phyloP scores from a whole-genome alignment of 495 filamentous ascomycete genomes.

The Penicillium malachiteum region DNA sequence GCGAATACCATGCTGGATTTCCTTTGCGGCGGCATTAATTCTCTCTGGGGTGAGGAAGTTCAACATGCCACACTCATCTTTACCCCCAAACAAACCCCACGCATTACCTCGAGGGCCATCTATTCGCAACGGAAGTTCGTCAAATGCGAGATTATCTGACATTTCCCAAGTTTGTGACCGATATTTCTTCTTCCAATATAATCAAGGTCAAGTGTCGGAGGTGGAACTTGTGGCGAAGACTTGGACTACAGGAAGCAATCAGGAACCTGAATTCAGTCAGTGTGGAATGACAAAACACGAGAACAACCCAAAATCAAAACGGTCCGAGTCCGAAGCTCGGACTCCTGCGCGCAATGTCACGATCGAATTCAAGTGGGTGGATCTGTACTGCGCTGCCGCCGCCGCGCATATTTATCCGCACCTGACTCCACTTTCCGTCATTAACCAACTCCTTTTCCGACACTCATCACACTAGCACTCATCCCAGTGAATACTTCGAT shows the following conservation, averaged over 20 bases:
- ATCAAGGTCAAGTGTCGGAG: neutral
- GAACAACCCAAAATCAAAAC: no score
- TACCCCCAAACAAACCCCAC: conserved; percentile 49
- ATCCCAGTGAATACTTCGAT: neutral
- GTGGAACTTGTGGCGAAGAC: no score
- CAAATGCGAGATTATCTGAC: conserved; percentile 26
- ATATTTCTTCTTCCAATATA: neutral
- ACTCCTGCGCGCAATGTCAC: no score
- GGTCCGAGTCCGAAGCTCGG: no score
- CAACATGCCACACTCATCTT: conserved; percentile 49
- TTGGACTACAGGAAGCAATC: no score
- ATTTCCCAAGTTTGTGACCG: neutral
- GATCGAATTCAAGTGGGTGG: no score
- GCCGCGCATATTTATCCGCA: no score
- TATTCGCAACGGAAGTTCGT: conserved; percentile 44
- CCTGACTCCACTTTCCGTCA: no score
- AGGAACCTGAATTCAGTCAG: no score
- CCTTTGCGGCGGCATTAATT: conserved; percentile 28
- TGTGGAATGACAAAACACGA: no score
- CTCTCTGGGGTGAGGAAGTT: conserved; percentile 51
- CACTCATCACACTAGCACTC: neutral
- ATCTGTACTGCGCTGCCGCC: no score
- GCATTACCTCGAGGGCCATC: conserved; percentile 47
- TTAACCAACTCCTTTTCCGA: conserved; percentile 1
- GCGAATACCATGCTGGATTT: conserved; percentile 35